Evolutionary conservation across 164 flowering plant species (phyloP).

Genomic region (Sedum album): DNA sequence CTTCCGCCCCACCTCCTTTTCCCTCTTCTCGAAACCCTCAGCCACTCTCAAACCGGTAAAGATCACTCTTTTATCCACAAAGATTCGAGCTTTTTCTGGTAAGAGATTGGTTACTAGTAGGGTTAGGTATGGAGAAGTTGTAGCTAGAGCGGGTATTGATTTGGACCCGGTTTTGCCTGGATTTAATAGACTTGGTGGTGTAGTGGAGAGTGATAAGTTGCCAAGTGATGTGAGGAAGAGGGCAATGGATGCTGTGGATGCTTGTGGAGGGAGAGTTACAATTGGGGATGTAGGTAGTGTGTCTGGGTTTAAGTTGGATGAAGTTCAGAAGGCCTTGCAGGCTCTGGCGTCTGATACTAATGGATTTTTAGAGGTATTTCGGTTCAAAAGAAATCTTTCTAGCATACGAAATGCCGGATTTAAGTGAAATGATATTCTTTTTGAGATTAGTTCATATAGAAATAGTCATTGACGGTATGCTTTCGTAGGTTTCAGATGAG

Average conservation of each 20-base stretch:
- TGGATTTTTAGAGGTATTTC: slow-evolving; percentile 79
- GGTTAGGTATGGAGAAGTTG: not conserved
- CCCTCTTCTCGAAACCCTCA: not conserved
- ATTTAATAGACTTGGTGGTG: slow-evolving; percentile 45
- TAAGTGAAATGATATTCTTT: too few species aligned
- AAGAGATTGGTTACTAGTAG: not conserved
- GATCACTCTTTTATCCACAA: not conserved
- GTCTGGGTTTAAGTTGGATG: slow-evolving; percentile 65
- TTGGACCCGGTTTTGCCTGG: slow-evolving; percentile 22
- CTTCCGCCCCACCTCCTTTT: not conserved
- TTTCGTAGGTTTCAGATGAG: slow-evolving; percentile 90
- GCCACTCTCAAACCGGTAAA: not conserved
- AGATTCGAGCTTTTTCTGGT: not conserved
- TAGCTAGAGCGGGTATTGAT: slow-evolving; percentile 32
- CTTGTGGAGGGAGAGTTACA: slow-evolving; percentile 72
- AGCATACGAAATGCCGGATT: too few species aligned
- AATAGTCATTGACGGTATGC: not conserved
- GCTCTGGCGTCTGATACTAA: slow-evolving; percentile 90
- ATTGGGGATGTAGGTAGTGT: slow-evolving; percentile 78
- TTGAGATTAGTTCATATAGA: too few species aligned
- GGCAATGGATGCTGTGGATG: slow-evolving; percentile 81
- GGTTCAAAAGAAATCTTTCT: not conserved
- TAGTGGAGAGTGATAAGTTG: slow-evolving; percentile 65
- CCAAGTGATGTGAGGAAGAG: slow-evolving; percentile 66
- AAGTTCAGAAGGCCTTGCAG: slow-evolving; percentile 81